A percentile compares a stretch with the other conserved stretches of the same genome.
Evolutionary conservation across 2,329 filamentous ascomycete species (phyloP).

Genomic region (Tolypocladium pustulatum): DNA sequence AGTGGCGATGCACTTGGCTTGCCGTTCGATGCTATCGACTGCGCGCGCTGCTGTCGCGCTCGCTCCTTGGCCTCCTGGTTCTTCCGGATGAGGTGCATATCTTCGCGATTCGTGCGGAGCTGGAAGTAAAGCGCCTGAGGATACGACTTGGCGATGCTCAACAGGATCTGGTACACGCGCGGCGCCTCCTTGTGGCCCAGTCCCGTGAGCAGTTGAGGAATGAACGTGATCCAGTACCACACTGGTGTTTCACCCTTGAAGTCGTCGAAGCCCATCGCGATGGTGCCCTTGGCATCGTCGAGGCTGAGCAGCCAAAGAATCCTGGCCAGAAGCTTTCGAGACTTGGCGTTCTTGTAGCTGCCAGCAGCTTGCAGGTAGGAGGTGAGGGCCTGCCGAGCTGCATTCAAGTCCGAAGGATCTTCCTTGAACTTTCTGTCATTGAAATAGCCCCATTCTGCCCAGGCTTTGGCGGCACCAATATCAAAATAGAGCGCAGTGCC

Average conservation of each 20-base stretch:
- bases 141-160: constrained; percentile 91
- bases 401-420: constrained; percentile 68
- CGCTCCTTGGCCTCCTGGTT: constrained; percentile 68
- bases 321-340: constrained; percentile 81
- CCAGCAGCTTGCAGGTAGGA: constrained; percentile 95
- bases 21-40: constrained; percentile 31
- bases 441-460: constrained; percentile 99
- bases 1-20: constrained; percentile 37
- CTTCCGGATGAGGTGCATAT: constrained; percentile 88
- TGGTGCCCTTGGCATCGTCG: constrained; percentile 74
- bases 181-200: constrained; percentile 84
- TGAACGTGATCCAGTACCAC: constrained; percentile 99
- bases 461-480: constrained; percentile 88
- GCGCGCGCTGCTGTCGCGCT: constrained; percentile 37
- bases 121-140: constrained; percentile 96
- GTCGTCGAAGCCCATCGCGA: constrained; percentile 81
- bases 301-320: constrained; percentile 94
- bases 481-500: constrained; percentile 94
- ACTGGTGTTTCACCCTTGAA: constrained; percentile 96
- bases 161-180: constrained; percentile 74
- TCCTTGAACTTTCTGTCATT: constrained; percentile 95
- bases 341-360: constrained; percentile 95
- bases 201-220: constrained; percentile 88
- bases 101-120: constrained; percentile 83
- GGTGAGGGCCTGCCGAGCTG: constrained; percentile 83